Evolutionary conservation across 192 early-diverging fungal genomes (phyloP), one percentile per base, ranked within the genome.

Genomic region (Glomus cerebriforme): DNA sequence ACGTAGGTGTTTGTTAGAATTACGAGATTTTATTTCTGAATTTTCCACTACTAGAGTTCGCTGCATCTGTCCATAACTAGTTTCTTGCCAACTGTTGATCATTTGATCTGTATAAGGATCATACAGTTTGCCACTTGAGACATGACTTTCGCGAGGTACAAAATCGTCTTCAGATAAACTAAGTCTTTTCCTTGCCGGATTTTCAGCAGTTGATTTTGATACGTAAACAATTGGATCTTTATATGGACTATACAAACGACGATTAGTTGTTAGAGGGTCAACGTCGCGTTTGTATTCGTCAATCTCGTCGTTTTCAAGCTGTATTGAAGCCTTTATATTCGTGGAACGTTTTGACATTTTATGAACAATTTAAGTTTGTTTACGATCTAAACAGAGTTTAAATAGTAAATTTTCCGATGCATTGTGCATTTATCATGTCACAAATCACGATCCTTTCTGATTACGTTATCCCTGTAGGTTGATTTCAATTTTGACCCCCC

Each of bases 261-360:
- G 75, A 45, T 31, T 66, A 59, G n/a, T 31, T 9, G 75, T 2
- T 37, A n/a, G n/a, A 7, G 74, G 49, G 6, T 13, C 19, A 73
- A 54, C 35, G 17, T 49, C 29, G 19, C 75, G 59, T 45, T 77
- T 62, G 54, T 60, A 77, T 15, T 77, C 75, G 24, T 77, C 60
- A 62, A 39, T 17, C 2, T 77, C 75, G 1, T 77, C 26, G 26
- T 27, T n/a, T 27, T 39, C 45, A 59, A 59, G 43, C 26, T 22
- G 27, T 24, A 45, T 77, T 65, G 59, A 58, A 3, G n/a, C 26
- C 12, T 34, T 34, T 19, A 19, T 35, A 13, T 34, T 69, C 13
- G 13, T n/a, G 3, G 34, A 35, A 22, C 34, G 27, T 69, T 22
- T 35, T 19, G 22, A 35, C 29, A n/a, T 69, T 43, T 69, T 35